These are phyloP conservation scores for Pichia inconspicua DNA, from an alignment of 1,139 yeast species.

Conservation along the genomic window DNA sequence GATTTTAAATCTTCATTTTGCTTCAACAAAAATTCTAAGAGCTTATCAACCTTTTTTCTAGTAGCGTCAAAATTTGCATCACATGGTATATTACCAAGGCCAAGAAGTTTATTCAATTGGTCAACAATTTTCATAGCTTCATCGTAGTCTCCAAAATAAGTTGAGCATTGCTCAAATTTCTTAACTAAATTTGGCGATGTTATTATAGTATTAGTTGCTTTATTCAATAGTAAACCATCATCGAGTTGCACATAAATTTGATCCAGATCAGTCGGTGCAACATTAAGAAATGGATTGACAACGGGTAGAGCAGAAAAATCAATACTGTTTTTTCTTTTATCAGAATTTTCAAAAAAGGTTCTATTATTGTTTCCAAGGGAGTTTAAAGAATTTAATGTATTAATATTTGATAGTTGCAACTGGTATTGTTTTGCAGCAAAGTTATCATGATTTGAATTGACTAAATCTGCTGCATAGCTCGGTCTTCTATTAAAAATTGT, in stretches of 20 bases:
- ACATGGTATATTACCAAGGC: slow-evolving; percentile 6
- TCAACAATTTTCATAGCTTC: slow-evolving; percentile 30
- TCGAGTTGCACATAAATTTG: slow-evolving; percentile 34
- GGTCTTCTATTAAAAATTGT: slow-evolving; percentile 58
- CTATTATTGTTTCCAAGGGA: slow-evolving; percentile 1
- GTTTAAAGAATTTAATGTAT: slow-evolving; percentile 1
- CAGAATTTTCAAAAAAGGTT: slow-evolving; percentile 4
- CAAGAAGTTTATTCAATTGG: slow-evolving; percentile 30
- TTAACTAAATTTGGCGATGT: slow-evolving; percentile 44
- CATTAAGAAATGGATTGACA: background rate
- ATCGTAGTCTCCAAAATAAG: slow-evolving; percentile 38
- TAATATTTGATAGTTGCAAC: slow-evolving; percentile 4
- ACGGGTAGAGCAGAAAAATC: slow-evolving; percentile 14
- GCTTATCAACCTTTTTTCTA: slow-evolving; percentile 37
- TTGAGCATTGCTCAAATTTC: slow-evolving; percentile 37
- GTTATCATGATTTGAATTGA: slow-evolving; percentile 14
- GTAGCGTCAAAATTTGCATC: slow-evolving; percentile 15
- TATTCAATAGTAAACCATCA: slow-evolving; percentile 48
- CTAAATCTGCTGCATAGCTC: slow-evolving; percentile 55
- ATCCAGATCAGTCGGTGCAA: slow-evolving; percentile 10
- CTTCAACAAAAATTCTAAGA: slow-evolving; percentile 24
- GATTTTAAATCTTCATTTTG: slow-evolving; percentile 29
- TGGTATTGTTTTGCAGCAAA: slow-evolving; percentile 2
- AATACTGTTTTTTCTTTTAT: slow-evolving; percentile 18
- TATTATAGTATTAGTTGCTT: slow-evolving; percentile 37